A percentile compares a stretch with the other conserved stretches of the same genome.
phyloP scores from a whole-genome alignment of 441 rosid species.

The Brassica balearica region DNA sequence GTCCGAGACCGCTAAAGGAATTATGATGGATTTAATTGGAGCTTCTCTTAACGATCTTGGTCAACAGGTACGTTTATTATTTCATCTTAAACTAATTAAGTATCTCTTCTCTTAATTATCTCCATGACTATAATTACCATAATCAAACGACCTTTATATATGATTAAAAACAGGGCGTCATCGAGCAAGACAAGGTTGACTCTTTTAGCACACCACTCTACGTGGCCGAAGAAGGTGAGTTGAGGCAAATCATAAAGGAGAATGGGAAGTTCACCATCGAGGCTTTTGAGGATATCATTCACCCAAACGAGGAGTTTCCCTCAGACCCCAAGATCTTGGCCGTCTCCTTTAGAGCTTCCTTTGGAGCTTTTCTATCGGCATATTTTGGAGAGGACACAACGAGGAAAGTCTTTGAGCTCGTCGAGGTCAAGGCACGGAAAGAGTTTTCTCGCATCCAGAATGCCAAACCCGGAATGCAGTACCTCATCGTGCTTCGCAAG shows the following conservation, averaged over 20 bases:
- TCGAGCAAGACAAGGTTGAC: slow-evolving; percentile 38
- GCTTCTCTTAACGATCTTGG: slow-evolving; percentile 39
- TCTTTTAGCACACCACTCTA: slow-evolving; percentile 33
- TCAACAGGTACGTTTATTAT: slow-evolving; percentile 20
- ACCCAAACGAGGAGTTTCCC: slow-evolving; percentile 1
- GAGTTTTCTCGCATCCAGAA: slow-evolving; percentile 3
- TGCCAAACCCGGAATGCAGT: slow-evolving; percentile 18
- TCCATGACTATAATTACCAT: neutral
- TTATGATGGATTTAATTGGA: neutral
- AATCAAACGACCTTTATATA: no score
- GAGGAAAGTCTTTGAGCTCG: slow-evolving; percentile 16
- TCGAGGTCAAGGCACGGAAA: slow-evolving; percentile 12
- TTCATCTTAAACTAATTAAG: neutral
- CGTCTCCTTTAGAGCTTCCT: neutral
- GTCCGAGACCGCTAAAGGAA: neutral
- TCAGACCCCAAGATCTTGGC: slow-evolving; percentile 17
- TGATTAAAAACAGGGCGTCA: slow-evolving; percentile 22
- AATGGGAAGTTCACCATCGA: slow-evolving; percentile 41
- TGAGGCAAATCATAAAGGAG: slow-evolving; percentile 24
- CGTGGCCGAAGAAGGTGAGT: slow-evolving; percentile 20
- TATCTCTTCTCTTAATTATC: neutral
- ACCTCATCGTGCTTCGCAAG: slow-evolving; percentile 24
- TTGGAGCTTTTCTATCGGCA: slow-evolving; percentile 8
- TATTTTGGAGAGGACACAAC: neutral
- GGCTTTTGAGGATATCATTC: slow-evolving; percentile 24